A percentile compares a stretch with the other conserved stretches of the same genome.
Conservation (phyloP, 257 asterid genomes). For the Solanum chmielewskii region DNA sequence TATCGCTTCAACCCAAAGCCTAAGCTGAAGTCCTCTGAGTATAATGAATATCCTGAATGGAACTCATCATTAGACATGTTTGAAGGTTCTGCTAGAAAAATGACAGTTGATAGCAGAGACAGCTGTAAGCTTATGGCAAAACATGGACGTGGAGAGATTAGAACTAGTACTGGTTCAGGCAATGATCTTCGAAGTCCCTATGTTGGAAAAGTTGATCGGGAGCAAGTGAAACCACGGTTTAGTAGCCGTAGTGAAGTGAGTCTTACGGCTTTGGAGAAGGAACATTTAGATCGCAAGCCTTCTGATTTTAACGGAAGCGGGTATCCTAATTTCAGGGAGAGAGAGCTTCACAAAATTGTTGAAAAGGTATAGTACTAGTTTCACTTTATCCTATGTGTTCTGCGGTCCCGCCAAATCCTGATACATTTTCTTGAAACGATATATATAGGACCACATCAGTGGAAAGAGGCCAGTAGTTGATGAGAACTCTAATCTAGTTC, state of each 20-base stretch:
- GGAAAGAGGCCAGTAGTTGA: constrained; percentile 17
- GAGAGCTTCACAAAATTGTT: constrained; percentile 16
- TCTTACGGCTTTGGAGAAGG: constrained; percentile 16
- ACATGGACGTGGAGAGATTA: constrained; percentile 20
- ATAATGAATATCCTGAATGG: constrained; percentile 28
- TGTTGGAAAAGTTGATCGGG: constrained; percentile 16
- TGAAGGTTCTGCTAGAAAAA: constrained; percentile 25
- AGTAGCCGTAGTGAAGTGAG: constrained; percentile 11
- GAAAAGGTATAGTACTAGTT: constrained; percentile 21
- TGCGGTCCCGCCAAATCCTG: constrained; percentile 8
- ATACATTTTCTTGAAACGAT: neutral
- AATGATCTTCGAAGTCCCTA: constrained; percentile 12
- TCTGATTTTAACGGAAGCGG: constrained; percentile 15
- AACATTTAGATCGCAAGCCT: constrained; percentile 20
- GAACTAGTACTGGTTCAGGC: constrained; percentile 17
- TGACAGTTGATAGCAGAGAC: constrained; percentile 19
- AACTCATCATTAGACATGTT: constrained; percentile 28
- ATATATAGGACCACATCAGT: constrained; percentile 26
- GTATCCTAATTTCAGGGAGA: constrained; percentile 14
- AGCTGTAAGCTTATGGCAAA: constrained; percentile 20
- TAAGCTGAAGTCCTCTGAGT: constrained; percentile 21
- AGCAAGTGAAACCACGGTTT: constrained; percentile 10
- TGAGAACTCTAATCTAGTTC: constrained; percentile 24
- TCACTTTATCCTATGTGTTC: neutral
- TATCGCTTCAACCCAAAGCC: constrained; percentile 23